phyloP scores from a whole-genome alignment of 331 rosid species.

The Arachis monticola region DNA sequence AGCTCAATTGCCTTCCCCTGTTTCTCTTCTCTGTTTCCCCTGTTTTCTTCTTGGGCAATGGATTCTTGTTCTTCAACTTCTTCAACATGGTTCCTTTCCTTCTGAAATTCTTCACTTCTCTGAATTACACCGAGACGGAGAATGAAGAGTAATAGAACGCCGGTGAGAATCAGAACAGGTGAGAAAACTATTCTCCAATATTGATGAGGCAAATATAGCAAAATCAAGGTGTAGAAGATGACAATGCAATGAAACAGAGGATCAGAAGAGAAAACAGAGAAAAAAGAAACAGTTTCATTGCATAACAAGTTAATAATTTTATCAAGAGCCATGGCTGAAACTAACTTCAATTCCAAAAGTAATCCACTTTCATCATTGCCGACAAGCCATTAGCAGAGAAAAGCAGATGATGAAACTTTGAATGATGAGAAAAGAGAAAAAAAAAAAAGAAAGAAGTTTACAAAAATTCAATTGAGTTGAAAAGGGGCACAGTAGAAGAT shows the following conservation, averaged over 20 bases:
- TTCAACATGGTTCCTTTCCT: neutral
- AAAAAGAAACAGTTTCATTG: constrained; percentile 28
- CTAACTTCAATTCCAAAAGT: constrained; percentile 38
- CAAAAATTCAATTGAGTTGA: constrained; percentile 29
- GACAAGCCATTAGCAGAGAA: constrained; percentile 41
- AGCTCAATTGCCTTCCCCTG: constrained; percentile 35
- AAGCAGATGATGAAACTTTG: constrained; percentile 26
- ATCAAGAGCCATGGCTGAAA: constrained; percentile 7
- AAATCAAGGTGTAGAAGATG: constrained; percentile 56
- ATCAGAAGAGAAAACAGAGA: constrained; percentile 46
- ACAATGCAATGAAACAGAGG: constrained; percentile 77
- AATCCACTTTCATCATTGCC: constrained; percentile 27
- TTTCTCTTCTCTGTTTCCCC: constrained; percentile 33
- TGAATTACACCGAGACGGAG: constrained; percentile 51
- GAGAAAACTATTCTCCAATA: constrained; percentile 61
- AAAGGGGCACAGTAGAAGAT: constrained; percentile 31
- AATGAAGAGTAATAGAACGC: constrained; percentile 50
- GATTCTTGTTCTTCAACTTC: neutral
- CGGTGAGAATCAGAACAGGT: constrained; percentile 60
- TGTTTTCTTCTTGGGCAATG: constrained; percentile 20
- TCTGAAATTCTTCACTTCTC: constrained; percentile 39
- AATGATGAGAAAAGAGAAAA: constrained; percentile 36
- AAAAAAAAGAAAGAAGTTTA: constrained; percentile 1
- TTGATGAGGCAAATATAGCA: constrained; percentile 60
- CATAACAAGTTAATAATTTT: constrained; percentile 44